These are phyloP conservation scores for Wallacemonas rigidus DNA, from an alignment of 208 protist species.

Conservation along the genomic window DNA sequence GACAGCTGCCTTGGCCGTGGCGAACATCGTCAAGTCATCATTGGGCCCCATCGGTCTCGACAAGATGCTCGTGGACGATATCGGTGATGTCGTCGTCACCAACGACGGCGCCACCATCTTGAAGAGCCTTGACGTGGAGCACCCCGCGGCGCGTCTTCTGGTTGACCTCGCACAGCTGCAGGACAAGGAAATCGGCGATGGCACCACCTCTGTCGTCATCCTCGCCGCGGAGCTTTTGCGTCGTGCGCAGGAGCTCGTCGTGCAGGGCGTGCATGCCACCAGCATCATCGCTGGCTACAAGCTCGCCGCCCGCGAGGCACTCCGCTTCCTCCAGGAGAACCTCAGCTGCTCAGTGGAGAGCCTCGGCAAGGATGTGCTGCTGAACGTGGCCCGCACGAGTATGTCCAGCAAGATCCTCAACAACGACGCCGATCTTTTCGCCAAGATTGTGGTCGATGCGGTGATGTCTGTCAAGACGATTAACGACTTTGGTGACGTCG, in stretches of 20 bases:
- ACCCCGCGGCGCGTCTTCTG: conserved; percentile 96
- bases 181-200: conserved; percentile 99
- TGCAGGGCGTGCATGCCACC: conserved; percentile 98
- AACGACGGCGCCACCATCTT: conserved; percentile 99
- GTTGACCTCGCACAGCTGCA: conserved; percentile 99
- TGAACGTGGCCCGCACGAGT: conserved; percentile 98
- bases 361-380: conserved; percentile 94
- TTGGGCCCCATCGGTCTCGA: conserved; percentile 99
- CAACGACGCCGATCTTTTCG: conserved; percentile 97
- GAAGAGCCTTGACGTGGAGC: conserved; percentile 93
- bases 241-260: conserved; percentile 97
- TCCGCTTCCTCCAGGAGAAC: conserved; percentile 96
- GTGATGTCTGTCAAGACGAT: conserved; percentile 91
- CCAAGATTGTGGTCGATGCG: conserved; percentile 95
- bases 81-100: conserved; percentile 99
- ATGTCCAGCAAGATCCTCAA: conserved; percentile 99
- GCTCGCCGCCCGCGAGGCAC: conserved; percentile 95
- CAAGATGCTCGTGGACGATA: conserved; percentile 99
- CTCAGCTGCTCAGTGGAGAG: conserved; percentile 81
- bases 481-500: conserved; percentile 91
- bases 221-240: conserved; percentile 99
- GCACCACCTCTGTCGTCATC: conserved; percentile 99
- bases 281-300: conserved; percentile 99
- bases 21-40: conserved; percentile 99
- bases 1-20: conserved; percentile 95